Conservation (phyloP, 257 asterid genomes). For the Nyctanthes arbortristis region DNA sequence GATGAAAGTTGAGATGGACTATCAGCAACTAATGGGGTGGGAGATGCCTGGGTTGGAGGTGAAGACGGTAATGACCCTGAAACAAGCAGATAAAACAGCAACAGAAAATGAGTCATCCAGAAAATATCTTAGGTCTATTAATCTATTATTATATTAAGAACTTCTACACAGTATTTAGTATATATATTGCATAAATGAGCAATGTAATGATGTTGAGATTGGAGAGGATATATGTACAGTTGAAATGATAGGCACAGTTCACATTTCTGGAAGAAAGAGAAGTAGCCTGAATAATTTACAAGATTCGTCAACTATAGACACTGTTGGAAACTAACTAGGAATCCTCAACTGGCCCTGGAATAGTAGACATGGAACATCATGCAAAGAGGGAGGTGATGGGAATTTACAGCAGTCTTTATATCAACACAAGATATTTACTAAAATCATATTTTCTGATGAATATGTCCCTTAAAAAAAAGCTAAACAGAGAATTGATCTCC, state of each 20-base stretch:
- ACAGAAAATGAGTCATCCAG: background rate
- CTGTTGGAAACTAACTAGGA: background rate
- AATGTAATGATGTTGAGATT: background rate
- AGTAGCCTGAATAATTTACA: background rate
- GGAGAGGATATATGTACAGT: background rate
- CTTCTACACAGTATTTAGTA: background rate
- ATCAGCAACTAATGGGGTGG: slow-evolving; percentile 55
- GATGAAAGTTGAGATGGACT: slow-evolving; percentile 65
- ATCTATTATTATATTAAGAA: background rate
- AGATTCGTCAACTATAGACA: background rate
- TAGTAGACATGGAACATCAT: background rate
- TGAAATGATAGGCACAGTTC: background rate
- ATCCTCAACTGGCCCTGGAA: background rate
- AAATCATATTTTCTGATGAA: background rate
- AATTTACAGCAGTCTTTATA: no score
- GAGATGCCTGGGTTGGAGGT: slow-evolving; percentile 57
- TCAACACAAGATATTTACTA: background rate
- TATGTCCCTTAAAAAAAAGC: background rate
- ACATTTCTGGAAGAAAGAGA: background rate
- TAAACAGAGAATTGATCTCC: background rate
- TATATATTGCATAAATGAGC: background rate
- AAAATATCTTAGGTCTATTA: background rate
- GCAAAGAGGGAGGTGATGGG: background rate
- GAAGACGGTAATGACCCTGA: slow-evolving; percentile 47
- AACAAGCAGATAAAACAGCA: slow-evolving; percentile 24